A percentile compares a stretch with the other conserved stretches of the same genome.
Evolutionary conservation across 1,284 basidiomycete species (phyloP).

Genomic region (Gomphus sp.): DNA sequence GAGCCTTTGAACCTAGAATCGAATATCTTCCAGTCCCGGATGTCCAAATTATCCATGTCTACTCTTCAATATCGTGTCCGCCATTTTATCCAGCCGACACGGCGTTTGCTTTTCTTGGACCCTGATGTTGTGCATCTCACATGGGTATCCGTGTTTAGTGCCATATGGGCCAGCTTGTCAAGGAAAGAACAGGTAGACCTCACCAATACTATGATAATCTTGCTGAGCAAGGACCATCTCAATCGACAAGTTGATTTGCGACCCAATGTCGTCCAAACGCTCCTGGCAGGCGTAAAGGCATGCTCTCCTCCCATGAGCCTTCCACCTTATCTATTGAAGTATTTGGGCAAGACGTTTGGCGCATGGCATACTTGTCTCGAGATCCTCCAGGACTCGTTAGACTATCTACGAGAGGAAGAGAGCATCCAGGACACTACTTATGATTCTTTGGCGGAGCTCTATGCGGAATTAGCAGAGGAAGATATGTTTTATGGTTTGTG

Average conservation of each 20-base stretch:
- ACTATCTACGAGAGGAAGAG: slow-evolving; percentile 76
- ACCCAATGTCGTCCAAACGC: slow-evolving; percentile 93
- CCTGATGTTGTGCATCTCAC: slow-evolving; percentile 69
- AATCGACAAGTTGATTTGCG: slow-evolving; percentile 81
- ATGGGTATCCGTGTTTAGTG: slow-evolving; percentile 88
- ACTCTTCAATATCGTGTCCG: slow-evolving; percentile 34
- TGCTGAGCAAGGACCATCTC: slow-evolving; percentile 93
- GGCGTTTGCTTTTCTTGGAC: slow-evolving; percentile 81
- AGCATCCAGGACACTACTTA: slow-evolving; percentile 78
- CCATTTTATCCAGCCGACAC: slow-evolving; percentile 66
- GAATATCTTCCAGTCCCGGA: slow-evolving; percentile 21
- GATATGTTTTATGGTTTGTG: slow-evolving; percentile 98
- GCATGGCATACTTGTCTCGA: slow-evolving; percentile 93
- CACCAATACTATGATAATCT: slow-evolving; percentile 82
- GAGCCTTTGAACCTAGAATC: slow-evolving; percentile 29
- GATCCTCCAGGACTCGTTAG: slow-evolving; percentile 75
- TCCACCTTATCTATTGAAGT: slow-evolving; percentile 94
- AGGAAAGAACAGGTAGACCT: slow-evolving; percentile 85
- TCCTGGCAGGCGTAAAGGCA: slow-evolving; percentile 77
- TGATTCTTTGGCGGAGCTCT: slow-evolving; percentile 91
- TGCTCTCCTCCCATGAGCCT: slow-evolving; percentile 84
- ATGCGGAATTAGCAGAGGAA: slow-evolving; percentile 93
- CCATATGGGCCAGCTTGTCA: slow-evolving; percentile 83
- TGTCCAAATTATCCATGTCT: slow-evolving; percentile 13
- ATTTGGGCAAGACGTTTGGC: slow-evolving; percentile 92